Base-by-base conservation (phyloP, 441 rosid species). In the Sinapis alba region DNA sequence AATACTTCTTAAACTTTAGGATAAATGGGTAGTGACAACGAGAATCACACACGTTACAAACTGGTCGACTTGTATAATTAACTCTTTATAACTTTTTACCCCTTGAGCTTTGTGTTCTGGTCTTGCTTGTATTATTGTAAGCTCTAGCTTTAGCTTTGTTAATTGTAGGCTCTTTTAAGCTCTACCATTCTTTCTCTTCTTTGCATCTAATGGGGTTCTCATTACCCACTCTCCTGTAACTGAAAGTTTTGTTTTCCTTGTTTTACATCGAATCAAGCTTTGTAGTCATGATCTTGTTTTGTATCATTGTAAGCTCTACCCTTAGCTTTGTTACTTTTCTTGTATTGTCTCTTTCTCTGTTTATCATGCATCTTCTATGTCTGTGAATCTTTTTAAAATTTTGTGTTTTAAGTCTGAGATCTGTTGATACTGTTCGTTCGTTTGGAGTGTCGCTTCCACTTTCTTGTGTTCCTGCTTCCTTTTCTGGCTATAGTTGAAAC, bases 101-200 rank as follows among this genome's bases (percentile, higher is more conserved):
- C 21, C 43, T 59, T 7, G 16, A 65, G 28, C 77, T 77, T 2
- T 72, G 30, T 78, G 69, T 72, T 78, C 41, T 67, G 54, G 59
- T 72, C 77, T 72, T 61, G 59, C 56, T 66, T 68, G 13, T 65
- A 26, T 58, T 8, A 71, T n/a, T 38, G 73, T 70, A 58, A 57
- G 65, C 62, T 47, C 30, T 67, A 16, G 3, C 60, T n/a, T 30
- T 20, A 15, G 30, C 12, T 54, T 54, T 63, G 5, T 72, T 61
- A 28, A 1, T 13, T 13, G n/a, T n/a, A n/a, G n/a, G n/a, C n/a
- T n/a, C n/a, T n/a, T n/a, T n/a, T n/a, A n/a, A n/a, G n/a, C n/a
- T n/a, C n/a, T n/a, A n/a, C n/a, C n/a, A n/a, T 4, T 23, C 12
- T 13, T 58, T 20, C 69, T 51, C 65, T 70, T 56, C 69, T 76